Evolutionary conservation across 441 rosid genomes (phyloP).

Genomic region (Populus hybrid): DNA sequence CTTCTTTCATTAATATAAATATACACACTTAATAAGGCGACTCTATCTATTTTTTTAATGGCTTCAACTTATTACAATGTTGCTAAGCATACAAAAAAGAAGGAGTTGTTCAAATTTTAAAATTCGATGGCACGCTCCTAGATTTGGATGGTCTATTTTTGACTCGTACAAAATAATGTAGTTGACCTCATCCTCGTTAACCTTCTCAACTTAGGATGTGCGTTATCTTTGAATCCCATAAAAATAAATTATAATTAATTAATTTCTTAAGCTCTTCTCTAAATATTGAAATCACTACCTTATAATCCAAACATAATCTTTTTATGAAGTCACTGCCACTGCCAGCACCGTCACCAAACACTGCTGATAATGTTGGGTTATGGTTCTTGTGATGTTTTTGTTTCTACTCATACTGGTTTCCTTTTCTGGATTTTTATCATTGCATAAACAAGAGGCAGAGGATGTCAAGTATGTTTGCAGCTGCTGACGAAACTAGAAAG

Average conservation of each 20-base stretch:
- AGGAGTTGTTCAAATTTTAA: neutral
- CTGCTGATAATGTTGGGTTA: slow-evolving; percentile 3
- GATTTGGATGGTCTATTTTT: neutral
- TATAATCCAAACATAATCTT: neutral
- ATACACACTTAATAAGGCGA: neutral
- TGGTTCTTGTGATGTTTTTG: neutral
- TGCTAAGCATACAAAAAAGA: neutral
- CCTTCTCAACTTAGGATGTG: too few relatives aligned
- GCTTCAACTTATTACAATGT: neutral
- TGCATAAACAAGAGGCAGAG: neutral
- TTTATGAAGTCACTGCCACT: neutral
- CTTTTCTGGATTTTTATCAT: neutral
- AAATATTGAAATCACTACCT: neutral
- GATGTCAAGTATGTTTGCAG: neutral
- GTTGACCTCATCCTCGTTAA: neutral
- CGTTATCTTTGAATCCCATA: too few relatives aligned
- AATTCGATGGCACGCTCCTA: neutral
- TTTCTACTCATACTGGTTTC: neutral
- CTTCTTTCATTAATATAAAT: neutral
- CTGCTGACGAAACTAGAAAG: neutral
- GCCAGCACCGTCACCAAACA: slow-evolving; percentile 1
- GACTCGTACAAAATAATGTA: neutral
- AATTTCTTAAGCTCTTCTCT: too few relatives aligned
- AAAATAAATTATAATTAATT: too few relatives aligned
- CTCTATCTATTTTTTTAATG: neutral